Evolutionary conservation across 495 filamentous ascomycete species (phyloP), one percentile per base, ranked within the genome.

Genomic region (Penicillium lividum): DNA sequence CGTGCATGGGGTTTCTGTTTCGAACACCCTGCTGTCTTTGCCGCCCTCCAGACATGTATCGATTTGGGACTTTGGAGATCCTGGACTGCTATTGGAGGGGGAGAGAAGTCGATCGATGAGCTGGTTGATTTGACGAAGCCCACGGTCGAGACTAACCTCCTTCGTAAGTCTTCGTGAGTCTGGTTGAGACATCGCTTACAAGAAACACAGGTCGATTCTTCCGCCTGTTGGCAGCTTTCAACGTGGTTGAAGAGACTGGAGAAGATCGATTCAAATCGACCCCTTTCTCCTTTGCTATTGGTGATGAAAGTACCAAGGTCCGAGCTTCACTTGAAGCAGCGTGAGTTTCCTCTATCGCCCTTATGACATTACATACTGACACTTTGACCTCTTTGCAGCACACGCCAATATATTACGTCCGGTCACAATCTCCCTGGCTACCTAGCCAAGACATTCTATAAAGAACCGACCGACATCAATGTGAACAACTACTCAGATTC

Each of bases 141-240:
- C 4, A 53, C 30, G 6, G 51, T 65, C 42, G 68, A 68, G n/a
- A 59, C 61, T 13, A 67, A 71, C 16, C 52, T 71, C 22, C 63
- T 71, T 25, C 66, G 63, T 68, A 56, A 54, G 65, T 46, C 16
- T 49, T 49, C 10, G 53, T 42, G 25, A 5, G 6, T 22, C 8
- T 25, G 6, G 13, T 25, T 49, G 3, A 36, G 8, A 3, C 10
- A 11, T 7, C 11, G 28, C 52, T 63, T 4, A 63, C 30, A 13
- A 7, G 4, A 7, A 22, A 34, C 29, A 34, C 43, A 77, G 73
- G 73, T 29, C 77, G 78, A 7, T 40, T 80, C 34, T 61, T 80
- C 27, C 70, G 77, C 36, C 70, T 75, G 46, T 57, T 79, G 7
- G 72, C 73, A 10, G 71, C 77, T 10, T 68, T 73, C 45, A 65